phyloP scores from a whole-genome alignment of 1,284 basidiomycete species.

The Kwoniella shivajii region DNA sequence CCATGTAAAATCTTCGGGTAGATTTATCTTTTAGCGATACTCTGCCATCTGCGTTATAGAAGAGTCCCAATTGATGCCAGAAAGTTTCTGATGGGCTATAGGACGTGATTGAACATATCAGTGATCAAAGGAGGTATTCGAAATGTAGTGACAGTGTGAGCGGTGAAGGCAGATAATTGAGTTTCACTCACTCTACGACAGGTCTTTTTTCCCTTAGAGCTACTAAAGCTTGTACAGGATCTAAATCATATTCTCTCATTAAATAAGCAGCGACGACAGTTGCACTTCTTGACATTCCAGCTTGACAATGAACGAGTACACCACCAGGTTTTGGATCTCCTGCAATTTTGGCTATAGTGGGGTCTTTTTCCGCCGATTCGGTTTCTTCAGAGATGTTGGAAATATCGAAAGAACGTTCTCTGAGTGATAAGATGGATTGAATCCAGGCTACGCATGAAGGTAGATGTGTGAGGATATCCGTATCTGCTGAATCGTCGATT shows the following conservation, averaged over 20 bases:
- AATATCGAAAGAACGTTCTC: slow-evolving; percentile 4
- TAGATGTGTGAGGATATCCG: slow-evolving; percentile 74
- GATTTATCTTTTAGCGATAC: slow-evolving; percentile 69
- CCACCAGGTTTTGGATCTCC: slow-evolving; percentile 64
- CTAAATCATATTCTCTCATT: slow-evolving; percentile 71
- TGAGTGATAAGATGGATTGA: slow-evolving; percentile 63
- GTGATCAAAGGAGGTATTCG: too few species aligned
- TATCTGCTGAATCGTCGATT: slow-evolving; percentile 53
- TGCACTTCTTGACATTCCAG: slow-evolving; percentile 78
- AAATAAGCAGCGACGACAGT: slow-evolving; percentile 81
- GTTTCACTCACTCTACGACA: slow-evolving; percentile 61
- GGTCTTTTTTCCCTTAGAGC: slow-evolving; percentile 68
- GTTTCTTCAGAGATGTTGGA: background rate
- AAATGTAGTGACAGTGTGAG: background rate
- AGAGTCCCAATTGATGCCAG: slow-evolving; percentile 73
- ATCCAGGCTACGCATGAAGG: slow-evolving; percentile 78
- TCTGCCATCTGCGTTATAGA: slow-evolving; percentile 69
- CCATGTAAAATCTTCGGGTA: slow-evolving; percentile 77
- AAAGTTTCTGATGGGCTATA: slow-evolving; percentile 77
- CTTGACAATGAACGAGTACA: slow-evolving; percentile 83
- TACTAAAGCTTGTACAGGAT: slow-evolving; percentile 67
- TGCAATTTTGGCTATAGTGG: slow-evolving; percentile 17
- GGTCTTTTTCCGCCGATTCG: background rate
- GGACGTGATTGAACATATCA: background rate
- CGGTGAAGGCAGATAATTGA: background rate